Base-by-base conservation (phyloP, 441 rosid genomes). In the Brassica balearica region DNA sequence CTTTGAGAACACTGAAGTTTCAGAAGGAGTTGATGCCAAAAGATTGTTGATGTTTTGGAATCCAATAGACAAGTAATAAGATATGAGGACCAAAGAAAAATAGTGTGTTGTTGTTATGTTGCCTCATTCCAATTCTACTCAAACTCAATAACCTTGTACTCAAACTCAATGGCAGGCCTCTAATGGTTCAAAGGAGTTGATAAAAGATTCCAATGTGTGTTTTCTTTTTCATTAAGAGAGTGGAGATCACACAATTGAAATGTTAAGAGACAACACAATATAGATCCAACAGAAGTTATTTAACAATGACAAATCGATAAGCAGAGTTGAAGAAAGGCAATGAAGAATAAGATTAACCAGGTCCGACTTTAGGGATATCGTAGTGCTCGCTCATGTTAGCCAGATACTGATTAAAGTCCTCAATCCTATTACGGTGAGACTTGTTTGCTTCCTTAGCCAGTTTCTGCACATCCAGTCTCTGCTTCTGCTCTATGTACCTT, bases 361-460 rank as follows among this genome's bases (percentile, higher is more conserved):
- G 91, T 59, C 94, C 92, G 71, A 90, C 92, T 82, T 87, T 88
- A 3, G 90, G 94, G 78, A 90, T 87, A 80, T 87, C 90, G 11
- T 88, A 86, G 77, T 88, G 92, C 82, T 90, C 92, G 19, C 89
- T 90, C 89, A 90, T 87, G 82, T 86, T 90, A 11, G 91, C 92
- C 4, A 58, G 62, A 1, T 58, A 58, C 62, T 58, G 62, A 19
- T 58, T 58, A n/a, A 58, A 58, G 8, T 58, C 91, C 60, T 86
- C 91, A 76, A 90, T 88, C 77, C 88, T 82, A 77, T 90, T 88
- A 3, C 89, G 90, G 72, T 90, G 92, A 43, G 92, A 88, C 71
- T 87, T 88, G 74, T 84, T 80, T 0, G 90, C 92, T 59, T 82
- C 86, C 80, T 88, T 88, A 3, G 87, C 86, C 80, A 88, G 81